Evolutionary conservation across 2,329 filamentous ascomycete species (phyloP), one percentile per base, ranked within the genome.

Genomic region (Aaosphaeria arxii): DNA sequence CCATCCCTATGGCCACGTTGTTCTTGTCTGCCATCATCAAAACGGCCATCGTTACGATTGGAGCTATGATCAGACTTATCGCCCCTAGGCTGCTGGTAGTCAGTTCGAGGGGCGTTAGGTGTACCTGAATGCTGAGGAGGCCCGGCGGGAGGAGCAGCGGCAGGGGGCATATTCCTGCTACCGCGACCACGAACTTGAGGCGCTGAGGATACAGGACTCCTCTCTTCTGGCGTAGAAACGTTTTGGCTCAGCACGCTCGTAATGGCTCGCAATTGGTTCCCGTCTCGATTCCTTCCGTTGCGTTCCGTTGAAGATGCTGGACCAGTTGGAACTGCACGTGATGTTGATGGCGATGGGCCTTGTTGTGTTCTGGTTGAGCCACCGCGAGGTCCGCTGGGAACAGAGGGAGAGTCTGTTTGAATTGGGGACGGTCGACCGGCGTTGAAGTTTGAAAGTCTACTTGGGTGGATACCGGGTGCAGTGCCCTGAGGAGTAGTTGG

Each of bases 381-480:
- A 24, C 17, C 17, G 11, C 69, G 66, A 29, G 69, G 69, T 13
- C 69, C 69, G 44, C 64, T 70, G 38, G 67, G 67, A 39, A 61
- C 58, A 33, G 56, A 56, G 3, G 64, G 57, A 40, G 69, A 49
- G 40, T 70, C 66, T 2, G 61, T 68, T 41, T 67, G 64, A 5
- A 69, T 50, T n/a, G 63, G 51, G 5, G 59, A 55, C 31, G 44
- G 51, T 6, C 38, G 39, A 40, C 9, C 17, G 5, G 24, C 47
- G 42, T 71, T 69, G 32, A 76, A 69, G 35, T 73, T 71, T 38
- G 72, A 74, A 41, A 81, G 62, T 35, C 80, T 74, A 56, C 80
- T 80, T 7, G 79, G 79, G 58, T 82, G 79, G 41, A 83, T 74
- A 31, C 78, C 77, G 24, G 69, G 64, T 11, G 70, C 63, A 33